Evolutionary conservation across 495 filamentous ascomycete species (phyloP).

Genomic region (Aspergillus mulundensis): DNA sequence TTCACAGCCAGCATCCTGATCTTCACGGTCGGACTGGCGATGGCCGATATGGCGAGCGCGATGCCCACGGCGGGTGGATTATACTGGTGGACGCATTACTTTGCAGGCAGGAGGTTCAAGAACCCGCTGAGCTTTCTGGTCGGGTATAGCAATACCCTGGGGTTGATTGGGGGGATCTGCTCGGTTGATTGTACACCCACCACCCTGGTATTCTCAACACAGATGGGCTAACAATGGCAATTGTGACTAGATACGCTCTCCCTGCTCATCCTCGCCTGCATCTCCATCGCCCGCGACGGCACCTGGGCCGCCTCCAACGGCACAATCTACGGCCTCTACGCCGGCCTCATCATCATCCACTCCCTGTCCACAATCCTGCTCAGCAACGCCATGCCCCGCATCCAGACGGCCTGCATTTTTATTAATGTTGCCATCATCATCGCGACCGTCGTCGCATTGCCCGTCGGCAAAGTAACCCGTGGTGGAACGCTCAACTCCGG

Average conservation of each 20-base stretch:
- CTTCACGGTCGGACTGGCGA: conserved; percentile 62
- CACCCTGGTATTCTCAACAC: conserved; percentile 47
- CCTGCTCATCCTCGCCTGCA: conserved; percentile 49
- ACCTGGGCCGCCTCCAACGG: conserved; percentile 58
- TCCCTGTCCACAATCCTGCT: conserved; percentile 53
- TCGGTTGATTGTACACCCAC: conserved; percentile 54
- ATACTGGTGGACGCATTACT: conserved; percentile 72
- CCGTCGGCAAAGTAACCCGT: conserved; percentile 47
- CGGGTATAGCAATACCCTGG: conserved; percentile 68
- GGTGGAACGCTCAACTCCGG: conserved; percentile 33
- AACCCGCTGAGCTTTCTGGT: conserved; percentile 66
- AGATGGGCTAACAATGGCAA: neutral
- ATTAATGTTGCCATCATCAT: conserved; percentile 61
- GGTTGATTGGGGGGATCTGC: conserved; percentile 60
- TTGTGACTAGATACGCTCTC: conserved; percentile 42
- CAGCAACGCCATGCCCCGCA: conserved; percentile 59
- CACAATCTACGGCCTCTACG: conserved; percentile 60
- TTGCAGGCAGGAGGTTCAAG: conserved; percentile 53
- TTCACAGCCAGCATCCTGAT: conserved; percentile 59
- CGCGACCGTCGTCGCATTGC: conserved; percentile 62
- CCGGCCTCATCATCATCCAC: conserved; percentile 54
- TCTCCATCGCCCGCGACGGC: conserved; percentile 62
- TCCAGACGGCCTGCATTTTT: conserved; percentile 60
- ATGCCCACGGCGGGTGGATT: conserved; percentile 69
- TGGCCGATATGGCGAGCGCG: conserved; percentile 65